phyloP scores from a whole-genome alignment of 177 flowering plant genomes.

The Vitis hybrid region DNA sequence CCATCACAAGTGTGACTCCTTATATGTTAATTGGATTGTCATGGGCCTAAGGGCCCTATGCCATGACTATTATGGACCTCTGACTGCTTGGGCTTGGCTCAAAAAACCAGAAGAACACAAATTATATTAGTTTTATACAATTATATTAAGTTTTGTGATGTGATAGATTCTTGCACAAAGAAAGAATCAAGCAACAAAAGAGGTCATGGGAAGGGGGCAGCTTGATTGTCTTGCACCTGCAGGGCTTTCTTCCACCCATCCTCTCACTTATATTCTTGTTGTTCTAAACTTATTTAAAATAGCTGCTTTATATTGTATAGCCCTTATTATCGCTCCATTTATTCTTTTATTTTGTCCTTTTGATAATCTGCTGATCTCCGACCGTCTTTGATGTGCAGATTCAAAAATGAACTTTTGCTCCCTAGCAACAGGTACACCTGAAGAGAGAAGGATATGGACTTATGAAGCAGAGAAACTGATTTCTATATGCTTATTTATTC shows the following conservation, averaged over 20 bases:
- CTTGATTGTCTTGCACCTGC: neutral
- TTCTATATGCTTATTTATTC: conserved; percentile 63
- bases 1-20: too few relatives aligned
- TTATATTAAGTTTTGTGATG: neutral
- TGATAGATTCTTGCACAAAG: neutral
- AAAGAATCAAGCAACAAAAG: neutral
- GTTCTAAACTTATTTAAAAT: neutral
- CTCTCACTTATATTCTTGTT: neutral
- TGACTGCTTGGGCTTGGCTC: neutral
- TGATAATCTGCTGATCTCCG: neutral
- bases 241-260: neutral
- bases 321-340: neutral
- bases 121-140: neutral
- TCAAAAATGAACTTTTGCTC: conserved; percentile 66
- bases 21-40: too few relatives aligned
- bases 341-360: neutral
- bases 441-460: conserved; percentile 72
- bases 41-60: too few relatives aligned
- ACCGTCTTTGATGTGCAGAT: conserved; percentile 40
- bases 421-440: conserved; percentile 54
- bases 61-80: too few relatives aligned
- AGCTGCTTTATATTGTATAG: too few relatives aligned
- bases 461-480: conserved; percentile 70
- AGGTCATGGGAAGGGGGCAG: neutral
- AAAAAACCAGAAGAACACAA: neutral